phyloP scores from a whole-genome alignment of 2,329 filamentous ascomycete genomes.

The Aspergillus tubingensis region DNA sequence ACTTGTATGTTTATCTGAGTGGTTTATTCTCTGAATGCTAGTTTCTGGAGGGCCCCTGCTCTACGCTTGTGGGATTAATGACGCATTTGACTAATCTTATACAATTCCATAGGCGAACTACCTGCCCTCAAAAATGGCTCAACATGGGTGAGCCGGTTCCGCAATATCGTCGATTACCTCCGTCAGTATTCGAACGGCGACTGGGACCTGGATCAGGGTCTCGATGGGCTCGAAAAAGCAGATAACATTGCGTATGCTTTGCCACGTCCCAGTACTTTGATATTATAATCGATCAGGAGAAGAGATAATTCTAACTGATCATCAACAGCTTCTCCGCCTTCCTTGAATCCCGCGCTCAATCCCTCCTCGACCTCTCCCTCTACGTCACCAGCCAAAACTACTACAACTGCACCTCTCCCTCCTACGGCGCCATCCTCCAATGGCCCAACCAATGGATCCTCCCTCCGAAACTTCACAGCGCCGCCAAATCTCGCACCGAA shows the following conservation, averaged over 20 bases:
- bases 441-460: conserved; percentile 89
- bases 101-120: conserved; percentile 51
- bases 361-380: conserved; percentile 80
- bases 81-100: background rate
- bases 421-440: conserved; percentile 75
- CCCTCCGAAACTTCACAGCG: conserved; percentile 69
- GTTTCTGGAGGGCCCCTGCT: background rate
- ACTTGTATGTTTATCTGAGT: conserved; percentile 58
- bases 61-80: background rate
- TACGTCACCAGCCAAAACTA: conserved; percentile 93
- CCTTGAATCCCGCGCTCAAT: conserved; percentile 71
- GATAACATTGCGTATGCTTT: conserved; percentile 53
- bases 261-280: background rate
- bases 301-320: background rate
- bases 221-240: conserved; percentile 47
- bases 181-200: conserved; percentile 48
- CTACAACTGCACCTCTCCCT: conserved; percentile 71
- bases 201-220: conserved; percentile 51
- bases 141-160: conserved; percentile 55
- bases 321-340: conserved; percentile 59
- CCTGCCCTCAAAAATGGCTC: conserved; percentile 59
- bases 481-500: conserved; percentile 69
- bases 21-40: background rate
- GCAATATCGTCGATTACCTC: conserved; percentile 57
- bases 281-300: too few species aligned